A percentile compares a stretch with the other conserved stretches of the same genome.
phyloP scores from a whole-genome alignment of 1,284 basidiomycete species.

The Ceratobasidium sp. region DNA sequence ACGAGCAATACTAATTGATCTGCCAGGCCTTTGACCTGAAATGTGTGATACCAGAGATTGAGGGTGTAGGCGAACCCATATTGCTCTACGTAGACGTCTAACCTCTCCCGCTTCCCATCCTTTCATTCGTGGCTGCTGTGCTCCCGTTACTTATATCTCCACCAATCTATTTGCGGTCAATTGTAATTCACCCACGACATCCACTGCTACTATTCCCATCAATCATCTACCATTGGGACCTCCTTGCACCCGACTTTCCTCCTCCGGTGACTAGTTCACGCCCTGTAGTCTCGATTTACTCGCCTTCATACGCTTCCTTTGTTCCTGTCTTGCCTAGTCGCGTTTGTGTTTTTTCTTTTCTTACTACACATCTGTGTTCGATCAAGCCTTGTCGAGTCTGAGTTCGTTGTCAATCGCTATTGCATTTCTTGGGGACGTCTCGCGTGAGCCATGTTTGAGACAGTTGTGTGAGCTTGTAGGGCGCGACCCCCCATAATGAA shows the following conservation, averaged over 20 bases:
- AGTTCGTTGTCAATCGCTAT: conserved; percentile 46
- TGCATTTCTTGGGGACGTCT: conserved; percentile 24
- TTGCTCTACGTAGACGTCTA: conserved; percentile 92
- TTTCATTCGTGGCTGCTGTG: conserved; percentile 39
- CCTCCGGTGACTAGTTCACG: conserved; percentile 1
- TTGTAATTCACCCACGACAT: conserved; percentile 40
- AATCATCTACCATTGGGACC: conserved; percentile 29
- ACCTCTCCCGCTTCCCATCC: conserved; percentile 29
- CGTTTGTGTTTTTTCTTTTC: conserved; percentile 33
- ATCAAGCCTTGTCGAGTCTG: conserved; percentile 42
- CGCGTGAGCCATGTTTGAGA: not conserved
- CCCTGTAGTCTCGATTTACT: conserved; percentile 42
- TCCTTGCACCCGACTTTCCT: not conserved
- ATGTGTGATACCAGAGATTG: conserved; percentile 97
- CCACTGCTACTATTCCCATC: conserved; percentile 1
- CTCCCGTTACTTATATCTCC: conserved; percentile 45
- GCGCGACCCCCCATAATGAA: conserved; percentile 35
- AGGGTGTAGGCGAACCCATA: conserved; percentile 92
- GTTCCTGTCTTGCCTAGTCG: conserved; percentile 34
- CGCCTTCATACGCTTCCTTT: conserved; percentile 24
- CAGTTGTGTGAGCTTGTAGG: conserved; percentile 26
- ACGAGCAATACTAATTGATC: conserved; percentile 55
- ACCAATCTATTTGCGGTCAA: conserved; percentile 46
- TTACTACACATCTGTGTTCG: conserved; percentile 29
- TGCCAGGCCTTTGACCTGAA: conserved; percentile 84